Percentiles rank a stretch among this genome's conserved stretches.
Conservation (phyloP, 169 alveolate species). For the Eimeria mitis region DNA sequence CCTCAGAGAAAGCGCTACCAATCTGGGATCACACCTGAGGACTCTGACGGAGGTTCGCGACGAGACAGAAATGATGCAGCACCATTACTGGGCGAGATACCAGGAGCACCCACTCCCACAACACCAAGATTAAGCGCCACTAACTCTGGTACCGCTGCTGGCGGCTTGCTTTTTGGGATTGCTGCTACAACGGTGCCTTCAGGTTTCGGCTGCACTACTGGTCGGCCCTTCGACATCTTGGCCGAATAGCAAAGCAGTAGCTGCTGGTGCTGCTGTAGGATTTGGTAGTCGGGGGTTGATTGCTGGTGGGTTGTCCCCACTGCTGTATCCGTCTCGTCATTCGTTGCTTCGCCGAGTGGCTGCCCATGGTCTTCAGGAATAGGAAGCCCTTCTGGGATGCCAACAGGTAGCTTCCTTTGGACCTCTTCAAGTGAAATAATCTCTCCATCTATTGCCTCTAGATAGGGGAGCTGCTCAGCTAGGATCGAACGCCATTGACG, state of each 20-base stretch:
- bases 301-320: slow-evolving; percentile 11
- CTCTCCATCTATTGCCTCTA: slow-evolving; percentile 33
- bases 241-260: slow-evolving; percentile 22
- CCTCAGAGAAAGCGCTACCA: no score
- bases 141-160: slow-evolving; percentile 5
- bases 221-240: background rate
- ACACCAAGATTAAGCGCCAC: slow-evolving; percentile 42
- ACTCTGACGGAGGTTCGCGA: slow-evolving; percentile 22
- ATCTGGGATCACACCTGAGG: background rate
- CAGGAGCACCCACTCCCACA: slow-evolving; percentile 50
- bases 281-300: background rate
- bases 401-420: background rate
- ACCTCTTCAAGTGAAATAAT: background rate
- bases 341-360: background rate
- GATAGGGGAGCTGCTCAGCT: slow-evolving; percentile 57
- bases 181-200: background rate
- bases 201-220: slow-evolving; percentile 16
- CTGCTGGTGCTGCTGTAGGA: slow-evolving; percentile 50
- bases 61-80: slow-evolving; percentile 26
- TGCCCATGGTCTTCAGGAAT: background rate
- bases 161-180: background rate
- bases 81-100: slow-evolving; percentile 17
- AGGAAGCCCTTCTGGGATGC: background rate
- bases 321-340: slow-evolving; percentile 27
- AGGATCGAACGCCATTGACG: slow-evolving; percentile 57